Evolutionary conservation across 257 asterid species (phyloP).

Genomic region (Linaria vulgaris): DNA sequence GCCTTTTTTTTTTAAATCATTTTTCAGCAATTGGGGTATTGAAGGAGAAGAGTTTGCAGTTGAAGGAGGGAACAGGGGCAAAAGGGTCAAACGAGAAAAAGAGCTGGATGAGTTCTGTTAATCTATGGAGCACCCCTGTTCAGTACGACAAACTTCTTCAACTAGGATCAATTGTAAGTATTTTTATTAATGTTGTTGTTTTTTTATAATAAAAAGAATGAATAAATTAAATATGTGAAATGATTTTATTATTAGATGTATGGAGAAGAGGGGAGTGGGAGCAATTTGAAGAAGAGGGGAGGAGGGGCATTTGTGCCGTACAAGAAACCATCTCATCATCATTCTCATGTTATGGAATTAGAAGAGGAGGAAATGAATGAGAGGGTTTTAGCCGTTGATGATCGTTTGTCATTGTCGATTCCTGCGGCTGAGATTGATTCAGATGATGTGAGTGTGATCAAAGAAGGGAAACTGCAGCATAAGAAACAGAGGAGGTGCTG

Average conservation of each 20-base stretch:
- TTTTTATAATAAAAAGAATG: too few species aligned
- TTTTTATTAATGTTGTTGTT: neutral
- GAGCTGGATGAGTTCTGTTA: constrained; percentile 53
- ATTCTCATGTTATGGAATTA: neutral
- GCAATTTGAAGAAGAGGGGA: constrained; percentile 28
- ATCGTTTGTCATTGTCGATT: constrained; percentile 29
- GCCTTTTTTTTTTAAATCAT: neutral
- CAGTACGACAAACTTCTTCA: constrained; percentile 33
- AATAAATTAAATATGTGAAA: neutral
- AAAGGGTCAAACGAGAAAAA: constrained; percentile 49
- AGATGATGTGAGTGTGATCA: constrained; percentile 15
- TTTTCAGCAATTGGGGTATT: constrained; percentile 48
- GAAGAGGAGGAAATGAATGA: constrained; percentile 8
- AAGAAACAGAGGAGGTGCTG: constrained; percentile 74
- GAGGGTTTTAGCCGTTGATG: constrained; percentile 23
- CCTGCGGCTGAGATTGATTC: constrained; percentile 26
- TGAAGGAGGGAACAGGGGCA: constrained; percentile 34
- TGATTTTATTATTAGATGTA: constrained; percentile 26
- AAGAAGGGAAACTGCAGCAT: constrained; percentile 30
- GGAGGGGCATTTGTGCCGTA: constrained; percentile 54
- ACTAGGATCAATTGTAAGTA: constrained; percentile 31
- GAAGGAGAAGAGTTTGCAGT: constrained; percentile 38
- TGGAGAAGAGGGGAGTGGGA: constrained; percentile 23
- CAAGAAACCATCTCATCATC: constrained; percentile 25
- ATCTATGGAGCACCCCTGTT: constrained; percentile 58